Base-by-base conservation (phyloP, 371 early-diverging fungal genomes). In the Mortierella sp. region DNA sequence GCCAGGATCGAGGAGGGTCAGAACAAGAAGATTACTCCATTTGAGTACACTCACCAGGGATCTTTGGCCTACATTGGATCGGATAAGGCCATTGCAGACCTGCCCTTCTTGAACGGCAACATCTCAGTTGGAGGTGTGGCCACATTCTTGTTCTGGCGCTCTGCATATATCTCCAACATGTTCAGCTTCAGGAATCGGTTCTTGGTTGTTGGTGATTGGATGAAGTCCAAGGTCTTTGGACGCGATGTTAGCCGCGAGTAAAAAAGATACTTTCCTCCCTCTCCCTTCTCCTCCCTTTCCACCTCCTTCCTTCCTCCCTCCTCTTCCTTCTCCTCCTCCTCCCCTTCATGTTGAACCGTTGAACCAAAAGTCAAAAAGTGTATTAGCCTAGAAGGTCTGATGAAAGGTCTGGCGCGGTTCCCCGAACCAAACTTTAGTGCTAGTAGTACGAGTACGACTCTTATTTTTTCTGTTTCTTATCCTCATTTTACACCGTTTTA, bases 241-340 rank as follows among this genome's bases (percentile, higher is more conserved):
- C 92, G 97, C 50, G 97, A 97, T 81, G 94, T 97, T 65, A 87
- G 89, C 26, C 89, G 96, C 81, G 96, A 96, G 84, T 96, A 92
- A 84, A n/a, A n/a, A n/a, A n/a, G n/a, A n/a, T n/a, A n/a, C n/a
- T n/a, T n/a, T n/a, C n/a, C n/a, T 56, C 29, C n/a, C 21, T 14
- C 52, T 47, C 18, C 16, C 19, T 50, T 63, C 57, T 44, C 45
- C 55, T 37, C 6, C 3, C 52, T 58, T 60, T 71, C 21, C 46
- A n/a, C 50, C 11, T 46, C 18, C 30, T 29, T 26, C 46, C 16
- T 46, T 46, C 46, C 16, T 46, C 16, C 46, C 16, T 46, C 16
- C 16, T 46, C 46, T 11, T 46, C 16, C 16, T 46, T 46, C 11
- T 46, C 9, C 16, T 9, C 11, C 11, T 46, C 46, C 16, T 46